Conservation (phyloP, 352 stramenopile genomes). For the Phytopythium oedochilum region DNA sequence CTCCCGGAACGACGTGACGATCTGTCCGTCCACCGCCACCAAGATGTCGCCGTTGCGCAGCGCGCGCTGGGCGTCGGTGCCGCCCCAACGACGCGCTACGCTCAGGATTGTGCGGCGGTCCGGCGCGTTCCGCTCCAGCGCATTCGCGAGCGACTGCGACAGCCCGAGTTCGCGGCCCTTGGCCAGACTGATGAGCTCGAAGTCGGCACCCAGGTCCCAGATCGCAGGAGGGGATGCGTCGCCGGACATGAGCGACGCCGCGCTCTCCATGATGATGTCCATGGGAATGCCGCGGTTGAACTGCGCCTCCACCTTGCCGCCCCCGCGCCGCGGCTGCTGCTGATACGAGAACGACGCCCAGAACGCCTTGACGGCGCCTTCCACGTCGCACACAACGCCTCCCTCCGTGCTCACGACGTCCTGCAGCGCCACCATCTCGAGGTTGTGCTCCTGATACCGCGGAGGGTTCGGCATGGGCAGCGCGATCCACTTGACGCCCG, state of each 20-base stretch:
- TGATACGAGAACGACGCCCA: constrained; percentile 88
- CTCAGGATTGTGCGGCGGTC: constrained; percentile 78
- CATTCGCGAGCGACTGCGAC: constrained; percentile 66
- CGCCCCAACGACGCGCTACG: constrained; percentile 71
- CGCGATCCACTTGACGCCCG: constrained; percentile 82
- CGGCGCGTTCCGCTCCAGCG: constrained; percentile 63
- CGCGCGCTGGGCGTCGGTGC: constrained; percentile 56
- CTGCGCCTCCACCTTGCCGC: constrained; percentile 78
- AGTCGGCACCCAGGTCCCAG: constrained; percentile 80
- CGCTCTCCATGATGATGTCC: constrained; percentile 87
- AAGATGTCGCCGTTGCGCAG: constrained; percentile 86
- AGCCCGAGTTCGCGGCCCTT: constrained; percentile 87
- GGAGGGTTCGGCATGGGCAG: constrained; percentile 78
- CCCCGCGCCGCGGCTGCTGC: constrained; percentile 48
- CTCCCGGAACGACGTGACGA: constrained; percentile 83
- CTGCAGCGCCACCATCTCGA: constrained; percentile 84
- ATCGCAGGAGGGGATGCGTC: constrained; percentile 48
- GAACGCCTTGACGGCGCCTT: constrained; percentile 75
- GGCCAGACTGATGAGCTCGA: constrained; percentile 86
- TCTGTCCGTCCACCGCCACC: constrained; percentile 77
- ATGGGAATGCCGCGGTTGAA: constrained; percentile 86
- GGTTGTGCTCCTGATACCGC: constrained; percentile 84
- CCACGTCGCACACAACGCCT: constrained; percentile 66
- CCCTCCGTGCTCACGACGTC: constrained; percentile 81
- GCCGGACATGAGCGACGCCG: constrained; percentile 60